Evolutionary conservation across 2,329 filamentous ascomycete species (phyloP), one percentile per base, ranked within the genome.

Genomic region (Cladophialophora exuberans): DNA sequence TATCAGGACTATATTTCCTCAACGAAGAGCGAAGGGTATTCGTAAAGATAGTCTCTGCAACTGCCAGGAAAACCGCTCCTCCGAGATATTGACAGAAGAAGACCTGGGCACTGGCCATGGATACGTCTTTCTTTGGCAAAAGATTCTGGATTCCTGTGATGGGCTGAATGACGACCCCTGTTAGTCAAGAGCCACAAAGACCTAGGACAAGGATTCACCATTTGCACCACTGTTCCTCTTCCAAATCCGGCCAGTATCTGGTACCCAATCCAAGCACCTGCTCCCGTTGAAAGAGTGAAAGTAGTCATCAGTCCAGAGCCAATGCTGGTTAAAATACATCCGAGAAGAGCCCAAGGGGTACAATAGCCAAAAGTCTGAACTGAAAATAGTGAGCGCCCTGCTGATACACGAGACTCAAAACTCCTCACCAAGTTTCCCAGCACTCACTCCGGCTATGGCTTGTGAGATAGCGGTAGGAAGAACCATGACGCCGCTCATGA

Each of bases 231-330:
- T 17, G 64, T 38, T 2, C 65, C 67, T 10, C 60, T 42, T 10
- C 67, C 67, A 6, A 58, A 54, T 5, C 65, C 66, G 10, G 51
- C 47, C 11, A 69, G 47, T 10, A 66, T 63, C 46, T 70, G 65
- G 54, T 69, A 70, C 11, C 66, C 66, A 30, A 69, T 65, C 67
- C 67, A 70, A 6, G 62, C 42, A 28, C 61, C 64, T 7, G 62
- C 20, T n/a, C 56, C 25, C 23, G 54, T 67, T n/a, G 60, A 44
- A 22, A 57, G 44, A 13, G 57, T 41, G 28, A 69, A 62, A 4
- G 65, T 67, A 17, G 61, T 59, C 33, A 69, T 51, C 11, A 69
- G 52, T 3, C 65, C 67, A 15, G 45, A 43, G 6, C 65, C 67
- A 28, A 69, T 55, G n/a, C 66, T 57, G 9, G 53, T 36, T 4